phyloP scores from a whole-genome alignment of 441 rosid genomes.

The Brassica balearica region DNA sequence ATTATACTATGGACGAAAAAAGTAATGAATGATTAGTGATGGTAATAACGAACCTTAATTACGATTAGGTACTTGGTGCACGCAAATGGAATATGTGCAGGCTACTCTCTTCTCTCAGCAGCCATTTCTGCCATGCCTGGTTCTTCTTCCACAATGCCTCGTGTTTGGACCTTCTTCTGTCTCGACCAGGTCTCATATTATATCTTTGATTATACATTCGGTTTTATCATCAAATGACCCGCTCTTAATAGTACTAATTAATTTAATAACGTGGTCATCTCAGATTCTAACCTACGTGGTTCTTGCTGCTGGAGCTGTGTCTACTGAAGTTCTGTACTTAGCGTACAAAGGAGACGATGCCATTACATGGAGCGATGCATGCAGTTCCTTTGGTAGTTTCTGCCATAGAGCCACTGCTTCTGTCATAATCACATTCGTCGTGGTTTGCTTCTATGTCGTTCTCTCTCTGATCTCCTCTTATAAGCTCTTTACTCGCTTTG shows the following conservation, averaged over 20 bases:
- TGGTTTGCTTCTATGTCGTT: slow-evolving; percentile 50
- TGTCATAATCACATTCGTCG: slow-evolving; percentile 61
- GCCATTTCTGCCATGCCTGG: slow-evolving; percentile 75
- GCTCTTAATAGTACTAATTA: not conserved
- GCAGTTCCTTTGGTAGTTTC: slow-evolving; percentile 67
- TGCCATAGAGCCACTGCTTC: slow-evolving; percentile 78
- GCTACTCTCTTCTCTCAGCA: slow-evolving; percentile 91
- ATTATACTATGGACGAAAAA: not conserved
- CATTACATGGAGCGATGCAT: slow-evolving; percentile 79
- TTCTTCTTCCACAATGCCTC: slow-evolving; percentile 61
- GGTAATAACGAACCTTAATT: not conserved
- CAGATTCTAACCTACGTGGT: slow-evolving; percentile 74
- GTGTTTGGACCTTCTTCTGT: slow-evolving; percentile 88
- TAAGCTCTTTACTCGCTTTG: slow-evolving; percentile 77
- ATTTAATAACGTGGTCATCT: not conserved
- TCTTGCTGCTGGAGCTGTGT: slow-evolving; percentile 74
- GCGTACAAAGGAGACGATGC: slow-evolving; percentile 73
- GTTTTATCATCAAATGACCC: not conserved
- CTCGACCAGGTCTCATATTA: slow-evolving; percentile 73
- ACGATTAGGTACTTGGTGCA: slow-evolving; percentile 77
- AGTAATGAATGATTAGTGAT: slow-evolving; percentile 17
- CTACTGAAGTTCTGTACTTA: slow-evolving; percentile 75
- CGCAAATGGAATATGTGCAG: slow-evolving; percentile 96
- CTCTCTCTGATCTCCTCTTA: slow-evolving; percentile 83
- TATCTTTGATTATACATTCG: not conserved